A percentile compares a stretch with the other conserved stretches of the same genome.
These are phyloP conservation scores for Magnolia officinalis DNA, from an alignment of 164 flowering plant genomes.

Conservation along the genomic window DNA sequence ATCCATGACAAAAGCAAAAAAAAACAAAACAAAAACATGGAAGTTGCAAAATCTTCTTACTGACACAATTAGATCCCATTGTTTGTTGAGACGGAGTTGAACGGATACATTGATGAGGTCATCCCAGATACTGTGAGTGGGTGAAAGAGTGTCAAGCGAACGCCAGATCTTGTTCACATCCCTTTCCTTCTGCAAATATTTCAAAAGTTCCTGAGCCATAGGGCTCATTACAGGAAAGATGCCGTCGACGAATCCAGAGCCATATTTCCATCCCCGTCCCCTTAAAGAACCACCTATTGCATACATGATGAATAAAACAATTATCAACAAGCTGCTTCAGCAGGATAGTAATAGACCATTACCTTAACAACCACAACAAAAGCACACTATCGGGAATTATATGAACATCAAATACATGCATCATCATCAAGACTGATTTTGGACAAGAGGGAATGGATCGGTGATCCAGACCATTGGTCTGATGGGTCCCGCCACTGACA, in stretches of 20 bases:
- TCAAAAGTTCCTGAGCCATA: slow-evolving; percentile 49
- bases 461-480: background rate
- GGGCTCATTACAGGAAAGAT: slow-evolving; percentile 86
- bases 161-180: slow-evolving; percentile 34
- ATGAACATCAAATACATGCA: background rate
- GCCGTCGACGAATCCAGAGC: slow-evolving; percentile 91
- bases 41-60: slow-evolving; percentile 26
- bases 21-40: background rate
- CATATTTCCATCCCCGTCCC: slow-evolving; percentile 89
- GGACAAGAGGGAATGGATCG: background rate
- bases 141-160: slow-evolving; percentile 51
- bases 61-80: slow-evolving; percentile 57
- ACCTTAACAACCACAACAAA: background rate
- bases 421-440: background rate
- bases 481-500: background rate
- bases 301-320: slow-evolving; percentile 3
- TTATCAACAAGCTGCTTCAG: background rate
- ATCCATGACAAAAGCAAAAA: background rate
- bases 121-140: slow-evolving; percentile 72
- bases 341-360: background rate
- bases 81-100: slow-evolving; percentile 67
- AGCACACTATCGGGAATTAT: background rate
- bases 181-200: slow-evolving; percentile 40
- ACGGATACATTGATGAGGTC: slow-evolving; percentile 72
- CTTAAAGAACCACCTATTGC: slow-evolving; percentile 68